phyloP scores from a whole-genome alignment of 2,329 filamentous ascomycete genomes.

The Fusarium sp. region DNA sequence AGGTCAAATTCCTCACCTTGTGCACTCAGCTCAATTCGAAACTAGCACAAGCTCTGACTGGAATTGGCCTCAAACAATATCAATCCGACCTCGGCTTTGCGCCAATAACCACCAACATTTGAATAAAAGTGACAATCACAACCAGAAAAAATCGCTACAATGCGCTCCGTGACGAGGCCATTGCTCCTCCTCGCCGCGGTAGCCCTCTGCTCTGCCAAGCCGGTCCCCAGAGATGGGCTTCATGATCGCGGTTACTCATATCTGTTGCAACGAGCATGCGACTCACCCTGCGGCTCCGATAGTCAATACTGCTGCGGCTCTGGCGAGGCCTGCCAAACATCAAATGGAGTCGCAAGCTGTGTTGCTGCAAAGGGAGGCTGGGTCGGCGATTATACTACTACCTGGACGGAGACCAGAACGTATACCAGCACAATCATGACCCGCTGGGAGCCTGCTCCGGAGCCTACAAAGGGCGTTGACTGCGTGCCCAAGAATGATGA shows the following conservation, averaged over 20 bases:
- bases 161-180: conserved; percentile 41
- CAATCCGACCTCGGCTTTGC: conserved; percentile 6
- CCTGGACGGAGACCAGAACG: conserved; percentile 69
- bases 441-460: conserved; percentile 56
- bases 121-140: conserved; percentile 1
- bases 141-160: conserved; percentile 15
- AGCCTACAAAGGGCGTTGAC: conserved; percentile 54
- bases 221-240: conserved; percentile 60
- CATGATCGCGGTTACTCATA: conserved; percentile 60
- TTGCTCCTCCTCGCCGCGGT: conserved; percentile 53
- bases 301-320: conserved; percentile 65
- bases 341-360: conserved; percentile 61
- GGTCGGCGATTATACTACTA: conserved; percentile 59
- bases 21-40: conserved; percentile 10
- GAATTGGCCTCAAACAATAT: conserved; percentile 22
- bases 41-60: conserved; percentile 9
- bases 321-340: conserved; percentile 62
- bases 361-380: conserved; percentile 48
- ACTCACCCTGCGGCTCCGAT: conserved; percentile 62
- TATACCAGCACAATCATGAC: conserved; percentile 68
- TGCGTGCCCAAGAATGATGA: conserved; percentile 63
- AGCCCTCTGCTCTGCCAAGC: conserved; percentile 52
- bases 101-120: conserved; percentile 1
- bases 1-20: conserved; percentile 1
- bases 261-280: conserved; percentile 61